These are phyloP conservation scores for Chaetoceros muelleri DNA, from an alignment of 108 stramenopile species.

Conservation along the genomic window DNA sequence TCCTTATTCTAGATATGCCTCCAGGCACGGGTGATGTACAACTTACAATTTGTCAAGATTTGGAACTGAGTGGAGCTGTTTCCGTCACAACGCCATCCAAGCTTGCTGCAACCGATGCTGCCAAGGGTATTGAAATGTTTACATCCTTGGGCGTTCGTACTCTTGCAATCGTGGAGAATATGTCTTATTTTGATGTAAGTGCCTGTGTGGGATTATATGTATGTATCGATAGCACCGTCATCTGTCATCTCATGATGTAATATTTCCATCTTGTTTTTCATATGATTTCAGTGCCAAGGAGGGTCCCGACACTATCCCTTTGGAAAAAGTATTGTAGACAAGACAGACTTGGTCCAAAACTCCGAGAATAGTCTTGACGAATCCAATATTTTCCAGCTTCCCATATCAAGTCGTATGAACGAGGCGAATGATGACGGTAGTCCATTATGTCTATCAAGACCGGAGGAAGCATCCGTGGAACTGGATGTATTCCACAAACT, in stretches of 20 bases:
- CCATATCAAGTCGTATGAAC: slow-evolving; percentile 57
- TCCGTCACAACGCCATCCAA: slow-evolving; percentile 96
- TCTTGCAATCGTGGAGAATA: slow-evolving; percentile 96
- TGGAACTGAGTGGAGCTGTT: slow-evolving; percentile 93
- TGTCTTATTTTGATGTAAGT: slow-evolving; percentile 83
- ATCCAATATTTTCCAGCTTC: slow-evolving; percentile 54
- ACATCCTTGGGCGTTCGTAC: slow-evolving; percentile 85
- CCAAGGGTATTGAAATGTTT: slow-evolving; percentile 97
- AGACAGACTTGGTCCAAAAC: background rate
- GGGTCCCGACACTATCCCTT: slow-evolving; percentile 79
- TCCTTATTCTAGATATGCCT: slow-evolving; percentile 94
- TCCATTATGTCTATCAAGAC: slow-evolving; percentile 50
- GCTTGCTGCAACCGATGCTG: slow-evolving; percentile 87
- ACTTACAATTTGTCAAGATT: slow-evolving; percentile 89
- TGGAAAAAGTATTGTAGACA: slow-evolving; percentile 38
- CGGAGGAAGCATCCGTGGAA: slow-evolving; percentile 30
- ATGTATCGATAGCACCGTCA: background rate
- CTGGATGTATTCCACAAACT: slow-evolving; percentile 41
- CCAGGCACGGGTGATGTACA: slow-evolving; percentile 99
- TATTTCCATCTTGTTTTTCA: background rate
- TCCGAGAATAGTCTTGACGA: slow-evolving; percentile 6
- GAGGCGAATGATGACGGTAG: slow-evolving; percentile 51
- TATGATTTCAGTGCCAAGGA: slow-evolving; percentile 35
- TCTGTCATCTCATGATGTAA: background rate
- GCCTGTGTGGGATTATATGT: slow-evolving; percentile 4